A percentile compares a stretch with the other conserved stretches of the same genome.
Evolutionary conservation across 2,329 filamentous ascomycete species (phyloP).

Genomic region (Botrytis tulipae): DNA sequence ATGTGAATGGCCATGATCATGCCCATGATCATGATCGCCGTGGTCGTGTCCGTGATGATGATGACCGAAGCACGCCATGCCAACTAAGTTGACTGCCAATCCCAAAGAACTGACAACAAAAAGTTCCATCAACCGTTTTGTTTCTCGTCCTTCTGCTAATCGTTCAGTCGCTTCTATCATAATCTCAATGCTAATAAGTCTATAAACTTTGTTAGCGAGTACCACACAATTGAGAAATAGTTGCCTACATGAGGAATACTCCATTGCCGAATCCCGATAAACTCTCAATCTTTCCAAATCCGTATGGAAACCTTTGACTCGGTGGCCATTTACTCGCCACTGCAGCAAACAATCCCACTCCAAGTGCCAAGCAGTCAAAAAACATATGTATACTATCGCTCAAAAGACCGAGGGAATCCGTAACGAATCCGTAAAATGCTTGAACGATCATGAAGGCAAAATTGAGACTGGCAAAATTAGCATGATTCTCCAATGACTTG

Average conservation of each 20-base stretch:
- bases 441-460: slow-evolving; percentile 94
- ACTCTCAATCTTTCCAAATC: slow-evolving; percentile 95
- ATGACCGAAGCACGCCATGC: slow-evolving; percentile 56
- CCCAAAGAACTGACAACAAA: slow-evolving; percentile 86
- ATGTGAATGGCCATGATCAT: slow-evolving; percentile 38
- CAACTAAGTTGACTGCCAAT: slow-evolving; percentile 85
- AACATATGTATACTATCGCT: slow-evolving; percentile 99
- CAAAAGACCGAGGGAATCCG: slow-evolving; percentile 88
- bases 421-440: slow-evolving; percentile 89
- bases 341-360: slow-evolving; percentile 85
- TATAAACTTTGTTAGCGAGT: slow-evolving; percentile 40
- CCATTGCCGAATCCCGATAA: slow-evolving; percentile 96
- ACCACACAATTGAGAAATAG: background rate
- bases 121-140: slow-evolving; percentile 80
- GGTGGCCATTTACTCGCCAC: slow-evolving; percentile 97
- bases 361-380: slow-evolving; percentile 91
- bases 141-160: slow-evolving; percentile 77
- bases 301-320: slow-evolving; percentile 85
- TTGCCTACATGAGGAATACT: slow-evolving; percentile 78
- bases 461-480: slow-evolving; percentile 64
- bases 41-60: slow-evolving; percentile 44
- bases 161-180: slow-evolving; percentile 91
- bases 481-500: slow-evolving; percentile 17
- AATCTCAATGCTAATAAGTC: slow-evolving; percentile 92
- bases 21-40: slow-evolving; percentile 42